Evolutionary conservation across 2,329 filamentous ascomycete species (phyloP).

Genomic region (Calonectria henricotiae): DNA sequence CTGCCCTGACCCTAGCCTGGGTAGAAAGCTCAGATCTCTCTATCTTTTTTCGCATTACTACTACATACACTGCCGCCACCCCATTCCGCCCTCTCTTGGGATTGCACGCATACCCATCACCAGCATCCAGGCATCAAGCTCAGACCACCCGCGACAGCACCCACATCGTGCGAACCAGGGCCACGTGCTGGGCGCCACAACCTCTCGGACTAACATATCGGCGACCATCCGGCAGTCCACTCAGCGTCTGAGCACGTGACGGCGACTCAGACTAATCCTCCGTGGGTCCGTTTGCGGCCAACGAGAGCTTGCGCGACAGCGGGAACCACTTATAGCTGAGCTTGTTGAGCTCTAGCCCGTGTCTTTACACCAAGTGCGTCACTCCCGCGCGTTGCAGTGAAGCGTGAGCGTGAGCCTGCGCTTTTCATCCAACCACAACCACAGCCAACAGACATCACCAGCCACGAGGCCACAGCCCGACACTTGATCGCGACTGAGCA

Average conservation of each 20-base stretch:
- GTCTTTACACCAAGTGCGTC: slow-evolving; percentile 50
- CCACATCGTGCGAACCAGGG: slow-evolving; percentile 27
- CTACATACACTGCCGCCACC: neutral
- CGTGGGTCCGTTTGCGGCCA: slow-evolving; percentile 44
- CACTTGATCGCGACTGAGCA: slow-evolving; percentile 15
- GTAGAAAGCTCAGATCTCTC: neutral
- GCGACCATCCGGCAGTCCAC: slow-evolving; percentile 22
- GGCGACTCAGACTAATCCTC: slow-evolving; percentile 5
- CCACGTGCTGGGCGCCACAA: slow-evolving; percentile 27
- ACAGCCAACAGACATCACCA: slow-evolving; percentile 38
- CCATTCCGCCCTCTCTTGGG: neutral
- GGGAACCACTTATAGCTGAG: slow-evolving; percentile 43
- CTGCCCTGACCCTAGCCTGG: slow-evolving; percentile 10
- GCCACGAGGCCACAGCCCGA: slow-evolving; percentile 21
- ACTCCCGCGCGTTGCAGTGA: slow-evolving; percentile 39
- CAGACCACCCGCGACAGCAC: slow-evolving; percentile 21
- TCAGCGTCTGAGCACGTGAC: slow-evolving; percentile 41
- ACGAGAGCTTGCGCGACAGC: slow-evolving; percentile 27
- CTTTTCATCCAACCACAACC: slow-evolving; percentile 29
- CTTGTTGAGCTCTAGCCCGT: slow-evolving; percentile 39
- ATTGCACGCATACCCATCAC: neutral
- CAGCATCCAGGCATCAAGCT: neutral
- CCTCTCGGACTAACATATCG: slow-evolving; percentile 26
- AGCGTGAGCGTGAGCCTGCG: slow-evolving; percentile 26
- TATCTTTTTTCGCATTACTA: neutral